Evolutionary conservation across 2,329 filamentous ascomycete species (phyloP).

Genomic region (Hypoxylon sp.): DNA sequence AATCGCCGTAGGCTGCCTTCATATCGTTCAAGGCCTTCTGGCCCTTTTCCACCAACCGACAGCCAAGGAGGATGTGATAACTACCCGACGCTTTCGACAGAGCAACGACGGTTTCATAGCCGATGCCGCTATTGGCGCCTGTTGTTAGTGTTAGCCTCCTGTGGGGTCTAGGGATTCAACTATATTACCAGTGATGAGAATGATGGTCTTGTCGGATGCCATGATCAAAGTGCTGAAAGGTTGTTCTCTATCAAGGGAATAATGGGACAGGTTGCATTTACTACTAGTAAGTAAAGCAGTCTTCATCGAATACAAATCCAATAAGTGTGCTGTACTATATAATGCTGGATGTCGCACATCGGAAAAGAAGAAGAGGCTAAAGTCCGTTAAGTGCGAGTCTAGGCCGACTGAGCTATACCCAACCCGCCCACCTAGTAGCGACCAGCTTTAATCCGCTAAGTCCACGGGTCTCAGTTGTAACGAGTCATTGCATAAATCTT

Average conservation of each 20-base stretch:
- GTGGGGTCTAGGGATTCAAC: too few relatives aligned
- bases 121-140: slow-evolving; percentile 64
- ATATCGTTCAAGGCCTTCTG: slow-evolving; percentile 52
- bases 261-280: too few relatives aligned
- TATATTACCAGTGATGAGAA: slow-evolving; percentile 54
- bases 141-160: not conserved
- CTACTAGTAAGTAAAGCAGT: not conserved
- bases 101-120: slow-evolving; percentile 59
- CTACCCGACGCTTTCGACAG: slow-evolving; percentile 56
- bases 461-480: not conserved
- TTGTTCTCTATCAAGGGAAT: not conserved
- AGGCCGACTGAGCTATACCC: not conserved
- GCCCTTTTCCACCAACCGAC: slow-evolving; percentile 58
- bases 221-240: slow-evolving; percentile 26
- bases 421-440: not conserved
- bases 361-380: slow-evolving; percentile 4
- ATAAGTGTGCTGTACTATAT: not conserved
- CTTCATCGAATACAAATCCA: not conserved
- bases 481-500: too few relatives aligned
- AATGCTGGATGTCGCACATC: not conserved
- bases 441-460: not conserved
- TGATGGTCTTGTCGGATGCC: slow-evolving; percentile 49
- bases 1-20: slow-evolving; percentile 60
- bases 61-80: slow-evolving; percentile 59
- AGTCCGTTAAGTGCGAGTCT: slow-evolving; percentile 28